phyloP scores from a whole-genome alignment of 2,329 filamentous ascomycete species.

The Epichloe sibirici region DNA sequence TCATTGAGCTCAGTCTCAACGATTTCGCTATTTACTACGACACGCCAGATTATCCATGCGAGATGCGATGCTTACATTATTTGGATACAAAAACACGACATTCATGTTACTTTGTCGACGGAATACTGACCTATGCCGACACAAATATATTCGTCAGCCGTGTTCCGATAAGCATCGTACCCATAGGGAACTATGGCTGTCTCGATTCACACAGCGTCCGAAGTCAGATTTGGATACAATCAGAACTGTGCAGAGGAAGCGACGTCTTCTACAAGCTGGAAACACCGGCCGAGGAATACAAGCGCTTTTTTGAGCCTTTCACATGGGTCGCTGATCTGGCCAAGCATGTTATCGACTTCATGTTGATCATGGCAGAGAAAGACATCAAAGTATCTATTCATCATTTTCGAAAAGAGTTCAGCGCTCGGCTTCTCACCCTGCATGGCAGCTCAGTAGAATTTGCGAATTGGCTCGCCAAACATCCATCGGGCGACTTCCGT shows the following conservation, averaged over 20 bases:
- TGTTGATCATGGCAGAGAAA: slow-evolving; percentile 25
- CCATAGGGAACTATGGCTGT: slow-evolving; percentile 55
- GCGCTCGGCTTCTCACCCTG: slow-evolving; percentile 36
- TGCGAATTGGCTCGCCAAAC: slow-evolving; percentile 39
- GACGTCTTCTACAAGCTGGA: slow-evolving; percentile 52
- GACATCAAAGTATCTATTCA: slow-evolving; percentile 32
- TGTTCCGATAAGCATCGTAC: slow-evolving; percentile 44
- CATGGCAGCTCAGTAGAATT: slow-evolving; percentile 35
- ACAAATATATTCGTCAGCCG: slow-evolving; percentile 37
- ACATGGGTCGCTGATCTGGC: slow-evolving; percentile 58
- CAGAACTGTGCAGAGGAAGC: slow-evolving; percentile 26
- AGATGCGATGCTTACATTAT: slow-evolving; percentile 44
- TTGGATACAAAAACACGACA: slow-evolving; percentile 27
- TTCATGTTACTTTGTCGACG: slow-evolving; percentile 44
- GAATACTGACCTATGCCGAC: slow-evolving; percentile 36
- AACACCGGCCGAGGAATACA: slow-evolving; percentile 47
- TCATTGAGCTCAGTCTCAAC: slow-evolving; percentile 39
- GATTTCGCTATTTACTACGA: slow-evolving; percentile 47
- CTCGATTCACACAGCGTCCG: slow-evolving; percentile 32
- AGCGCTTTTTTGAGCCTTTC: slow-evolving; percentile 49
- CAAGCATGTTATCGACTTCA: slow-evolving; percentile 62
- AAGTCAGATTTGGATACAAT: slow-evolving; percentile 52
- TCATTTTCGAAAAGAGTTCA: slow-evolving; percentile 47
- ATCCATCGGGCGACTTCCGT: slow-evolving; percentile 47
- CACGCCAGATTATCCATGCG: slow-evolving; percentile 22